Evolutionary conservation across 2,329 filamentous ascomycete genomes (phyloP).

Genomic region (Aspergillus neotritici): DNA sequence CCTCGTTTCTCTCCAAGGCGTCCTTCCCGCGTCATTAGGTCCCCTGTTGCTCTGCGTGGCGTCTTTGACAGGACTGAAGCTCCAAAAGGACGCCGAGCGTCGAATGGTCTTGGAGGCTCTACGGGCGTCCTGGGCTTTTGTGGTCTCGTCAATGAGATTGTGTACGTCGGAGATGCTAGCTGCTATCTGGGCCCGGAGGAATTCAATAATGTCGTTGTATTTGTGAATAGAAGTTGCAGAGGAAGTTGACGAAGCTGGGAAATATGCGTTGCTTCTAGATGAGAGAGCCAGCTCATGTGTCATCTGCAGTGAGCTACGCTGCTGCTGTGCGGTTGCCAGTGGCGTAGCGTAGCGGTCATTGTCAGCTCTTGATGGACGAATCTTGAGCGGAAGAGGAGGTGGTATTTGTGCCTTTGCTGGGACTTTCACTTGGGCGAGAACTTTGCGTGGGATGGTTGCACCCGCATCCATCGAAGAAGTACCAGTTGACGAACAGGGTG

Average conservation of each 20-base stretch:
- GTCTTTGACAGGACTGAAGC: conserved; percentile 26
- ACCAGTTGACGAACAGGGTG: no score
- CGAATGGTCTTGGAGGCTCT: conserved; percentile 20
- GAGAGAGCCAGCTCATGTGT: background rate
- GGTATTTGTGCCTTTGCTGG: conserved; percentile 7
- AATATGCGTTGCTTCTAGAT: background rate
- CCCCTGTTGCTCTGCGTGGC: conserved; percentile 7
- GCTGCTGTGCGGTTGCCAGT: background rate
- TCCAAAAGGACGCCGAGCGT: conserved; percentile 37
- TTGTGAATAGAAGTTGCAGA: conserved; percentile 9
- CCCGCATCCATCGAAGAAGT: background rate
- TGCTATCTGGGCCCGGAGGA: conserved; percentile 23
- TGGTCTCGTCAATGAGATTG: conserved; percentile 20
- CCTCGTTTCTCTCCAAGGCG: conserved; percentile 26
- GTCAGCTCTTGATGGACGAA: conserved; percentile 6
- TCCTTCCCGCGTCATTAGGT: background rate
- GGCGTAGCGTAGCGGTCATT: background rate
- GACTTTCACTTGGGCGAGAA: background rate
- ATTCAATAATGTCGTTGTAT: conserved; percentile 22
- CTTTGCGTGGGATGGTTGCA: no score
- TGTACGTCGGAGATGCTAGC: conserved; percentile 24
- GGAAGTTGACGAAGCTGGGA: conserved; percentile 1
- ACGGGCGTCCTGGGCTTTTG: conserved; percentile 20
- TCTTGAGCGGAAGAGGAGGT: conserved; percentile 19
- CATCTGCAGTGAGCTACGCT: background rate